phyloP scores from a whole-genome alignment of 2,329 filamentous ascomycete species.

The Neoascochyta sp. region DNA sequence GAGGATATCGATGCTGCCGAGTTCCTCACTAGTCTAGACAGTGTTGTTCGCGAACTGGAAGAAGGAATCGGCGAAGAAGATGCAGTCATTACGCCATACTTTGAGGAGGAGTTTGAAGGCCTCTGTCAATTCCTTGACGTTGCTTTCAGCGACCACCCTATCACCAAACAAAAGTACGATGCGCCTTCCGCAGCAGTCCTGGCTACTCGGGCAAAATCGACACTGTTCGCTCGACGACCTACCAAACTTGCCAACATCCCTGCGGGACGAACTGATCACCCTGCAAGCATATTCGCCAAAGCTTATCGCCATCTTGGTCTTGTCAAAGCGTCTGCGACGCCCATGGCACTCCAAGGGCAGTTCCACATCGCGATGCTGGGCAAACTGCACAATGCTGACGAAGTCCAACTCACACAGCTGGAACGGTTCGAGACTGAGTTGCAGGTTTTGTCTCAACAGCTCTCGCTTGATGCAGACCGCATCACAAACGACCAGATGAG shows the following conservation, averaged over 20 bases:
- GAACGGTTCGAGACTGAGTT: constrained; percentile 43
- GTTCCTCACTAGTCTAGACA: constrained; percentile 26
- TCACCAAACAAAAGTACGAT: constrained; percentile 2
- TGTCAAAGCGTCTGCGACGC: constrained; percentile 14
- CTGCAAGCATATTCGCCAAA: constrained; percentile 19
- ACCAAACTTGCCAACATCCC: constrained; percentile 22
- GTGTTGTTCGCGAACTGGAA: constrained; percentile 31
- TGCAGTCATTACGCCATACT: constrained; percentile 27
- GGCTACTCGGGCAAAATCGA: constrained; percentile 23
- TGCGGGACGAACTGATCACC: constrained; percentile 6
- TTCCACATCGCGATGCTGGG: constrained; percentile 30
- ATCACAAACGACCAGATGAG: constrained; percentile 31
- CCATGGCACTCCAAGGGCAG: constrained; percentile 24
- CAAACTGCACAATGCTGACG: constrained; percentile 26
- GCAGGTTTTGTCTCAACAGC: constrained; percentile 35
- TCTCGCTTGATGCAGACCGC: constrained; percentile 32
- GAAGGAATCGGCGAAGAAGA: constrained; percentile 26
- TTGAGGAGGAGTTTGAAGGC: constrained; percentile 37
- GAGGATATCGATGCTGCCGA: constrained; percentile 29
- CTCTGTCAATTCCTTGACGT: constrained; percentile 38
- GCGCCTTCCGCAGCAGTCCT: constrained; percentile 11
- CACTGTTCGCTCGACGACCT: constrained; percentile 36
- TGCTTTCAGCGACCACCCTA: constrained; percentile 9
- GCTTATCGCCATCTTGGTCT: constrained; percentile 25
- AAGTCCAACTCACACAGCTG: constrained; percentile 40